phyloP scores from a whole-genome alignment of 805 yeast species.

The Candida nanaspora region DNA sequence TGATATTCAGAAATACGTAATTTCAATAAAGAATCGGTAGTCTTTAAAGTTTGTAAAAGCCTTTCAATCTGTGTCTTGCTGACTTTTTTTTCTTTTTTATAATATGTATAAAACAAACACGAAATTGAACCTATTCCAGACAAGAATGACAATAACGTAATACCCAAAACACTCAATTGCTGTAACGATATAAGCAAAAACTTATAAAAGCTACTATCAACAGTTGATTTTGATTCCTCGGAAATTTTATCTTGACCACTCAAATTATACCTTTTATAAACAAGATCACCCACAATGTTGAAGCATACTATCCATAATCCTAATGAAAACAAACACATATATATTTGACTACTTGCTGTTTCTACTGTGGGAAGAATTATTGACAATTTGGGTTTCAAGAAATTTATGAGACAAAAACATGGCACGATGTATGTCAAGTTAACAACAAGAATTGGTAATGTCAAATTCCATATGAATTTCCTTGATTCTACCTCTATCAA shows the following conservation, averaged over 20 bases:
- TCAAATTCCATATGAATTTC: constrained; percentile 29
- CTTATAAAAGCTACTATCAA: constrained; percentile 8
- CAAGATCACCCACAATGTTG: background rate
- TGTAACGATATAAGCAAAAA: constrained; percentile 30
- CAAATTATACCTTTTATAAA: background rate
- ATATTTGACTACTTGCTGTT: background rate
- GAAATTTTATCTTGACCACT: background rate
- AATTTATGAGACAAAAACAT: constrained; percentile 26
- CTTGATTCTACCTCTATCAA: constrained; percentile 19
- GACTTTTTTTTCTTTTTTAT: constrained; percentile 15
- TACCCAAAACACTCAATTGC: constrained; percentile 41
- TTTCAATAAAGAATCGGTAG: constrained; percentile 28
- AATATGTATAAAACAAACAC: constrained; percentile 28
- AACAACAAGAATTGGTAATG: constrained; percentile 31
- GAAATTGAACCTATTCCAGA: constrained; percentile 48
- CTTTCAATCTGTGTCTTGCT: constrained; percentile 27
- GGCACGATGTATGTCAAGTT: constrained; percentile 38
- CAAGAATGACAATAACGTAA: constrained; percentile 40
- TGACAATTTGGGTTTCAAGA: constrained; percentile 6
- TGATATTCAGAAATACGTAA: constrained; percentile 23
- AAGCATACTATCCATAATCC: background rate
- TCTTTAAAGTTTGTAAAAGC: constrained; percentile 32
- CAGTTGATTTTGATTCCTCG: background rate
- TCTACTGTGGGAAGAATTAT: background rate
- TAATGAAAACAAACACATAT: background rate